Base-by-base conservation (phyloP, 352 stramenopile genomes). In the Pythium pyrilobum region DNA sequence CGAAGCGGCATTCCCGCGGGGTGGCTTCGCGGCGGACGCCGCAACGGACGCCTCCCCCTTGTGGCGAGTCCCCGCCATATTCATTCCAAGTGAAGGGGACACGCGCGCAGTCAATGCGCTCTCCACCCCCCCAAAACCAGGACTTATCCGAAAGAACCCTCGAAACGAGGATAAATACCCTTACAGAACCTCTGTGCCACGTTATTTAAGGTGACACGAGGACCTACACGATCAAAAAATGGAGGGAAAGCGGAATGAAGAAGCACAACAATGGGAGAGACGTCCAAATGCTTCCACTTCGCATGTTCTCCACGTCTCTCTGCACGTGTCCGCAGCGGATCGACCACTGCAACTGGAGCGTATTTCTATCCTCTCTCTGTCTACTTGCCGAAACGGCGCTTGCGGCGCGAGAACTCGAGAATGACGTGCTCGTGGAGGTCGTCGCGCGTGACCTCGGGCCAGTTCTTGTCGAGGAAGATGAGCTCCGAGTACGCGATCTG, bases 401-500 rank as follows among this genome's bases (percentile, higher is more conserved):
- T 84, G 55, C 89, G 81, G 55, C 69, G 74, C 51, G 79, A 91
- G 67, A 89, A 97, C 62, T 94, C 84, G 47, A 88, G 44, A 43
- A 97, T 77, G 37, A 97, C 74, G 53, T 89, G 71, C 43, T 66
- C 69, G 39, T 77, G 54, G 48, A 97, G 73, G 56, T 97, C 87
- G 24, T 86, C 62, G 18, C 66, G 72, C 38, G 76, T 96, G 59
- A 98, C 81, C 64, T 98, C 95, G 25, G 95, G 96, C 95, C 95
- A 99, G 36, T 92, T 79, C 68, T 98, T 98, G 59, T 97, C 77
- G 37, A 95, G 79, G 64, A 99, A 96, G 58, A 96, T 94, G 13
- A 99, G 67, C 71, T 99, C 95, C 37, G 92, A 71, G 77, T 98
- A 98, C 25, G 94, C 94, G 39, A 89, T 81, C 66, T 99, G 92